Percentiles rank a stretch among this genome's conserved stretches.
Conservation (phyloP, 352 stramenopile genomes). For the Detonula confervacea region DNA sequence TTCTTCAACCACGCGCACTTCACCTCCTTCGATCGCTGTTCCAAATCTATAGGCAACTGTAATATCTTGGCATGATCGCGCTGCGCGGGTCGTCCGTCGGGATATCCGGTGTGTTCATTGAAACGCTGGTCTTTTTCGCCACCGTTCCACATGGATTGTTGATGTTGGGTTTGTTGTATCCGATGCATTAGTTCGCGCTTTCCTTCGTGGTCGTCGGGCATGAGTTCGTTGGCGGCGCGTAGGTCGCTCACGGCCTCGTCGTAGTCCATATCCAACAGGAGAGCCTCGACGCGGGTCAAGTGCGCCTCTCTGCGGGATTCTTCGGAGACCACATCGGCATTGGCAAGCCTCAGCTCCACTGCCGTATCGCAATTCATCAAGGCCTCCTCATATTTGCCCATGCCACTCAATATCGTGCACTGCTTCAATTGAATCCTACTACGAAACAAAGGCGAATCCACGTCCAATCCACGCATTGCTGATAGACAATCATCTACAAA, state of each 20-base stretch:
- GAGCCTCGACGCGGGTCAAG: slow-evolving; percentile 52
- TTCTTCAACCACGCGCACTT: slow-evolving; percentile 75
- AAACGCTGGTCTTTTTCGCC: slow-evolving; percentile 58
- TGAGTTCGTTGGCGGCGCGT: slow-evolving; percentile 52
- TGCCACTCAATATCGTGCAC: slow-evolving; percentile 61
- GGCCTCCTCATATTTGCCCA: slow-evolving; percentile 66
- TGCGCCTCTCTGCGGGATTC: slow-evolving; percentile 56
- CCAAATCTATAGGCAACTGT: slow-evolving; percentile 69
- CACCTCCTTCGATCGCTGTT: slow-evolving; percentile 54
- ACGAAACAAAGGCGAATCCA: slow-evolving; percentile 65
- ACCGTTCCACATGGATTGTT: slow-evolving; percentile 66
- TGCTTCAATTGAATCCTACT: slow-evolving; percentile 69
- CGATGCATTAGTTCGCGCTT: slow-evolving; percentile 56
- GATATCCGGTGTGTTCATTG: slow-evolving; percentile 66
- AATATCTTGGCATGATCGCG: slow-evolving; percentile 73
- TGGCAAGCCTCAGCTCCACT: slow-evolving; percentile 47
- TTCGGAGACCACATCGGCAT: slow-evolving; percentile 38
- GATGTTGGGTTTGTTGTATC: slow-evolving; percentile 50
- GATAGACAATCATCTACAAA: slow-evolving; percentile 66
- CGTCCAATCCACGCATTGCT: slow-evolving; percentile 63
- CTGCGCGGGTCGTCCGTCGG: slow-evolving; percentile 59
- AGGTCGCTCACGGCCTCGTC: slow-evolving; percentile 68
- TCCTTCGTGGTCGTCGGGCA: slow-evolving; percentile 55
- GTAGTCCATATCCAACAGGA: slow-evolving; percentile 67
- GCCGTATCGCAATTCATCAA: slow-evolving; percentile 63